Base-by-base conservation (phyloP, 1,284 basidiomycete genomes). In the Ceratobasidium sp. region DNA sequence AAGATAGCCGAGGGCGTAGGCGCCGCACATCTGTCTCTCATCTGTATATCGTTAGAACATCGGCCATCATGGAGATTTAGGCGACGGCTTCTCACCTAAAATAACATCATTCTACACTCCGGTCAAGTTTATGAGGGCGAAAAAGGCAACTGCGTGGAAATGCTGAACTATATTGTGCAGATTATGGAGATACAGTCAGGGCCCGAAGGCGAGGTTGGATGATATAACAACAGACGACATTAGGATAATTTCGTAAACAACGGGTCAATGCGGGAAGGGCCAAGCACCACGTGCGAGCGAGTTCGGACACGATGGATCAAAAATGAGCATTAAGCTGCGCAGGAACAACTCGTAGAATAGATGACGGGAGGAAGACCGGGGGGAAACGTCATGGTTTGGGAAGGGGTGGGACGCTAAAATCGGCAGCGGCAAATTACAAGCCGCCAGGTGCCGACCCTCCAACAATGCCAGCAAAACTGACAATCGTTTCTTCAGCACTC, bases 181-280 rank as follows among this genome's bases (percentile, higher is more conserved):
- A 43, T 61, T 24, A 61, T 61, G 43, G 59, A 61, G 59, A 43
- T 61, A 61, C 59, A 61, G 59, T 41, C 29, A 34, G 31, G 16
- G 34, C 29, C 34, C 34, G n/a, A 39, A 59, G 29, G 41, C 22
- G 41, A 24, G 41, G 22, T 14, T 22, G 22, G 22, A 22, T 22
- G n/a, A n/a, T n/a, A 27, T 24, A 8, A 27, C 11, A 43, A 41
- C 13, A 43, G 9, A 43, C 27, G 43, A 16, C 22, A 61, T 61
- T 61, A 61, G n/a, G 59, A 43, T 43, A 24, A 8, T 22, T 61
- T 14, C 39, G 39, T 43, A 29, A 61, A 43, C 39, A 61, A 43
- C 9, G 11, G 31, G 13, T 34, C 34, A 34, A 51, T 22, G 19
- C 19, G 22, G 48, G n/a, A 24, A 51, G n/a, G 3, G n/a, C 22